phyloP scores from a whole-genome alignment of 1,284 basidiomycete genomes.

The Ganoderma leucocontextum region DNA sequence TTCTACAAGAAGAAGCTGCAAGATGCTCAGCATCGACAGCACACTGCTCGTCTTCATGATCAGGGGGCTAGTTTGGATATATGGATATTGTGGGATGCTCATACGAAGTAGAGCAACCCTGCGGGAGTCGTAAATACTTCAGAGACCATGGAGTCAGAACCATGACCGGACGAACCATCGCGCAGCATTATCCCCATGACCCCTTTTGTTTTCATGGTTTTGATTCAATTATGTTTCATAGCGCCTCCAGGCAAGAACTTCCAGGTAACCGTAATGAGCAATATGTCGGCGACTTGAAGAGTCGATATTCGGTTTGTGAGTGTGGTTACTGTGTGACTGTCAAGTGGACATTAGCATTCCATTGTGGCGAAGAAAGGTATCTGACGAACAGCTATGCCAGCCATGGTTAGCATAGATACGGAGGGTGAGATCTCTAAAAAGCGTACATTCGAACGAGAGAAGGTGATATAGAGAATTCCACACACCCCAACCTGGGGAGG shows the following conservation, averaged over 20 bases:
- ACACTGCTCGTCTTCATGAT: not conserved
- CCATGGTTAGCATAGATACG: not conserved
- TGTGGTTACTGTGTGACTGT: no score
- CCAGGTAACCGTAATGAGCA: constrained; percentile 1
- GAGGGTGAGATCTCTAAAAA: not conserved
- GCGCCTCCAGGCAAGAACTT: not conserved
- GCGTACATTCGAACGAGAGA: not conserved
- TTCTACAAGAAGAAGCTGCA: not conserved
- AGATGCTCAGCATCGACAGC: not conserved
- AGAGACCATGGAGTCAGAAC: not conserved
- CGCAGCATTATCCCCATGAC: not conserved
- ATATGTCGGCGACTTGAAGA: not conserved
- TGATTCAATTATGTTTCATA: not conserved
- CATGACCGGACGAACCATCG: not conserved
- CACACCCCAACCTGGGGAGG: not conserved
- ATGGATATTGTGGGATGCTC: not conserved
- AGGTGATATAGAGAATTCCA: not conserved
- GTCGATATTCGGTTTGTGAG: not conserved
- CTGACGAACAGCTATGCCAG: not conserved
- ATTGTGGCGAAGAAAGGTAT: not conserved
- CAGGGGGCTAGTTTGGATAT: not conserved
- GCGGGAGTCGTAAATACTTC: not conserved
- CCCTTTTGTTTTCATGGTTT: not conserved
- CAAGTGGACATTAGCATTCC: not conserved
- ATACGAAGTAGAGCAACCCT: constrained; percentile 1